phyloP scores from a whole-genome alignment of 1,284 basidiomycete species.

The Trametes sp. region DNA sequence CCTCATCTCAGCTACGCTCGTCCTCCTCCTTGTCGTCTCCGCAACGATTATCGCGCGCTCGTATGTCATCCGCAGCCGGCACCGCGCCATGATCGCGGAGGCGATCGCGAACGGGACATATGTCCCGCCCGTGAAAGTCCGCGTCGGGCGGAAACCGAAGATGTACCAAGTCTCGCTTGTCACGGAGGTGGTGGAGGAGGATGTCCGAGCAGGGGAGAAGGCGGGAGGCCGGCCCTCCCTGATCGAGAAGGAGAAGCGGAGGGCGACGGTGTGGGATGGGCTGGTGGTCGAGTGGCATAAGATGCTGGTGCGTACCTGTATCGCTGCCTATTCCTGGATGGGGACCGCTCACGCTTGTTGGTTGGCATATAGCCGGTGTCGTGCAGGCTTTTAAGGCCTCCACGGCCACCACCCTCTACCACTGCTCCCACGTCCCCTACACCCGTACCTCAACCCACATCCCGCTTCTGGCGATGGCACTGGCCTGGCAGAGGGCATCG shows the following conservation, averaged over 20 bases:
- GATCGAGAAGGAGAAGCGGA: conserved; percentile 24
- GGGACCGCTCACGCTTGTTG: not conserved
- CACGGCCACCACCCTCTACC: not conserved
- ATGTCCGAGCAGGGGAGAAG: conserved; percentile 1
- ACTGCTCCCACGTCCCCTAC: conserved; percentile 4
- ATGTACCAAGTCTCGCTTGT: conserved; percentile 33
- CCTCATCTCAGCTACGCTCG: conserved; percentile 56
- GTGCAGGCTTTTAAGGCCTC: conserved; percentile 15
- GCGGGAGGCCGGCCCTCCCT: conserved; percentile 7
- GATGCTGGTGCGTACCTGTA: conserved; percentile 28
- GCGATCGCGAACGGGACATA: conserved; percentile 69
- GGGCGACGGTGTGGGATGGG: conserved; percentile 10
- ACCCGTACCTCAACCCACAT: conserved; percentile 5
- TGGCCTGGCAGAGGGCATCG: conserved; percentile 7
- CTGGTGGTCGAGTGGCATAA: conserved; percentile 26
- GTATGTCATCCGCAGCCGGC: conserved; percentile 62
- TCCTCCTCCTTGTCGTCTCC: conserved; percentile 70
- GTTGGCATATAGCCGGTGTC: conserved; percentile 19
- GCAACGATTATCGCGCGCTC: conserved; percentile 68
- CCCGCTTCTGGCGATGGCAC: conserved; percentile 13
- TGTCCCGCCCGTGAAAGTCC: conserved; percentile 42
- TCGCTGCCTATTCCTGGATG: not conserved
- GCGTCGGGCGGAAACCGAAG: conserved; percentile 29
- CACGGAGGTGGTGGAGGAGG: conserved; percentile 12
- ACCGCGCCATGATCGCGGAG: conserved; percentile 62